Percentiles rank a stretch among this genome's conserved stretches.
Evolutionary conservation across 306 rosid genomes (phyloP).

Genomic region (Dalbergia oliveri): DNA sequence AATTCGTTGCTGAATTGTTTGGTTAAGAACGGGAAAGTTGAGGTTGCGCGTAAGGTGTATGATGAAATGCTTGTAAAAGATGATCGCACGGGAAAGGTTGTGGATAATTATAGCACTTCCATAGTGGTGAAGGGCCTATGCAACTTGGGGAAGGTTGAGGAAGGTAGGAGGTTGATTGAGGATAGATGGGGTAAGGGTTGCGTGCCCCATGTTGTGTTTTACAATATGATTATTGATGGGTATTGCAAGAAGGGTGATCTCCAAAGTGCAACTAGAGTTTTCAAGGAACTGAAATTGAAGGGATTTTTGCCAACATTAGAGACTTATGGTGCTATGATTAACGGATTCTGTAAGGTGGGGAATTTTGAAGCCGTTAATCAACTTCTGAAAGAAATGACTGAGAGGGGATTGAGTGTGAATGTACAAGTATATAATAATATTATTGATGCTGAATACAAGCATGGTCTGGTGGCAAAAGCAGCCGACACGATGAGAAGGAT

Average conservation of each 20-base stretch:
- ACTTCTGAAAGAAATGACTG: constrained; percentile 69
- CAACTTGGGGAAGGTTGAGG: constrained; percentile 66
- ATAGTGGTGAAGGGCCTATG: constrained; percentile 77
- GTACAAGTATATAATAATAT: constrained; percentile 67
- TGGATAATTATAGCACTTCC: constrained; percentile 78
- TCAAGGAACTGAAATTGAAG: constrained; percentile 72
- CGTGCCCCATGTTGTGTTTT: constrained; percentile 78
- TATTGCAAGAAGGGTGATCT: constrained; percentile 75
- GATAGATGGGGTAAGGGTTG: constrained; percentile 79
- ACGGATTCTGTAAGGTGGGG: constrained; percentile 79
- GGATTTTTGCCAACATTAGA: constrained; percentile 69
- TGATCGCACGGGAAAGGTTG: constrained; percentile 33
- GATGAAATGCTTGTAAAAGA: constrained; percentile 66
- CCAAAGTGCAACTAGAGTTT: constrained; percentile 55
- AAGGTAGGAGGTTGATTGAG: constrained; percentile 67
- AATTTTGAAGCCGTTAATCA: constrained; percentile 62
- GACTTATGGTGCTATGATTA: constrained; percentile 72
- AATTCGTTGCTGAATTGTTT: constrained; percentile 67
- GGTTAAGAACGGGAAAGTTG: constrained; percentile 56
- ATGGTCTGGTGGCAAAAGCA: constrained; percentile 53
- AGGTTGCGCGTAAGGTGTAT: constrained; percentile 66
- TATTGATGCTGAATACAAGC: constrained; percentile 69
- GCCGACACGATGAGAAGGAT: constrained; percentile 57
- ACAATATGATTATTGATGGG: constrained; percentile 75
- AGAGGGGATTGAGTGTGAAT: constrained; percentile 66